Evolutionary conservation across 768 basidiomycete species (phyloP), one percentile per base, ranked within the genome.

Genomic region (Amanita pseudoporphyria): DNA sequence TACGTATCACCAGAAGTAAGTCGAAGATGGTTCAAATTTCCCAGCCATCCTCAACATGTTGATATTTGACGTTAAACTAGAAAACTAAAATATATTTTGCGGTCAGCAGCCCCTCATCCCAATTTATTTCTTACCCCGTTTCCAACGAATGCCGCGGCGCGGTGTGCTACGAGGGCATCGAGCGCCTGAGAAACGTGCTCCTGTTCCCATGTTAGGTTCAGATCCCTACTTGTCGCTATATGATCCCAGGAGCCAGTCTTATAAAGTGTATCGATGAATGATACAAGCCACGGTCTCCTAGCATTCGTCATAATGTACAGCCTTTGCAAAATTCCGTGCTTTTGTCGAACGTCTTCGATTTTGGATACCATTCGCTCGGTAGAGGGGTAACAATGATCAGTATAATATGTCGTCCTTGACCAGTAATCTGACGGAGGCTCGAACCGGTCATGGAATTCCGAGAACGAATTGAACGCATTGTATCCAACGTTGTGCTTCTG

Each of bases 261-360:
- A 30, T 50, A 47, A 21, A 78, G 60, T 30, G 61, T 64, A 9
- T 57, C 54, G 53, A 69, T 70, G 49, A 79, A 53, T 36, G 64
- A 53, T 5, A 66, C 64, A 9, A 76, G 53, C 74, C 74, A 79
- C 35, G 64, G 61, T 14, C 64, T 62, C 33, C 69, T 56, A 45
- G 71, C 78, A 45, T 81, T 78, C 32, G 78, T 77, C 61, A 79
- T 55, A 24, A 79, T 49, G 58, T 69, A 78, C 19, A 79, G 53
- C 2, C 49, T 24, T 40, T 22, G n/a, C 31, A 50, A 30, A 24
- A 12, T 33, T 22, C 0, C 13, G 9, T 32, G 32, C n/a, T 26
- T 28, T 4, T 62, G 54, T 30, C 67, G 58, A 9, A 73, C 67
- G 21, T 68, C 60, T 21, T 57, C 57, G 16, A 78, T 67, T 52